Evolutionary conservation across 805 yeast genomes (phyloP), one percentile per base, ranked within the genome.

Genomic region (Candida jianshihensis): DNA sequence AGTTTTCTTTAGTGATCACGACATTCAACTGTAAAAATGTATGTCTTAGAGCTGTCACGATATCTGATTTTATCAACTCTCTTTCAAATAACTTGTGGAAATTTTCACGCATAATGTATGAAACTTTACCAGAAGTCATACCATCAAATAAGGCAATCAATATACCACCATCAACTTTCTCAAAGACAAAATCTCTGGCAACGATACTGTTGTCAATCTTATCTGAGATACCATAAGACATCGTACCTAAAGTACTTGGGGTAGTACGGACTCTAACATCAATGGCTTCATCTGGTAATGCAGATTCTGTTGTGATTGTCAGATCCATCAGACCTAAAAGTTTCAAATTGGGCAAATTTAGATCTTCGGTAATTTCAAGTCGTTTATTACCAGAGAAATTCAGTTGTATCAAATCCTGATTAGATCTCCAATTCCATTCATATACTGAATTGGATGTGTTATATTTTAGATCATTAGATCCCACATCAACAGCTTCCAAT

Each of bases 371-470:
- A 49, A 92, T 89, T 54, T 92, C 97, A 44, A 92, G 76, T 44
- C 96, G 71, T 54, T 83, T 82, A 55, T 92, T 92, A 26, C 97
- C 97, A 0, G 97, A 87, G 39, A 92, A 80, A 56, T 90, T 92
- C 54, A 92, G 70, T 50, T 82, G 88, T 47, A 70, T 76, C 57
- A 92, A 66, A 29, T 77, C 75, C 36, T 71, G 66, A 54, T 92
- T 92, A 66, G 78, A 79, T 49, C 82, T 79, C 98, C 98, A 92
- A 60, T 87, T 92, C 97, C 97, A 92, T 56, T 92, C 98, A 54
- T 86, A 90, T 13, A 92, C 94, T 73, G 88, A 85, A 57, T 92
- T 92, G 4, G 92, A 82, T 38, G 90, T 87, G 50, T 92, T 92
- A 59, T 92, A 92, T 51, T 88, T 84, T 59, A 92, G 66, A 42